phyloP scores from a whole-genome alignment of 2,329 filamentous ascomycete genomes.

The Cladophialophora carrionii region DNA sequence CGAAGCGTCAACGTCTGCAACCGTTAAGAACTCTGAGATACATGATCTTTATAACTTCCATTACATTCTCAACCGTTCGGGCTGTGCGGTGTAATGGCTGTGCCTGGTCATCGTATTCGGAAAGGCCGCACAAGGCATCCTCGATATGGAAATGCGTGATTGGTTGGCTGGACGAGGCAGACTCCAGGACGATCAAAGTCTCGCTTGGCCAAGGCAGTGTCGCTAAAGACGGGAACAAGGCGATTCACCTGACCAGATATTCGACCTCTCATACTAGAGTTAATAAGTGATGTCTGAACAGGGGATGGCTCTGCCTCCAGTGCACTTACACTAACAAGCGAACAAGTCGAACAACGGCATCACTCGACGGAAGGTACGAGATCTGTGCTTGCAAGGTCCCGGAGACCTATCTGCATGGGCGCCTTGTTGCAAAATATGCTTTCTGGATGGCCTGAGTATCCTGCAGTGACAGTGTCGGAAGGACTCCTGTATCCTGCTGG shows the following conservation, averaged over 20 bases:
- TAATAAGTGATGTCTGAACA: neutral
- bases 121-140: neutral
- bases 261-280: neutral
- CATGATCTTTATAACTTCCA: neutral
- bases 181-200: neutral
- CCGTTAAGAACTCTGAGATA: neutral
- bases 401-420: neutral
- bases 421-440: neutral
- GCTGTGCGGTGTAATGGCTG: neutral
- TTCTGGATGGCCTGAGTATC: neutral
- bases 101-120: constrained; percentile 4
- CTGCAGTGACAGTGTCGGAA: neutral
- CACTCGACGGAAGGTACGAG: neutral
- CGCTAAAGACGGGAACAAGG: neutral
- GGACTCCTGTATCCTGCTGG: neutral
- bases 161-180: neutral
- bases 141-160: neutral
- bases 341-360: neutral
- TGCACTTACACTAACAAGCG: neutral
- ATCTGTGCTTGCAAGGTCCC: neutral
- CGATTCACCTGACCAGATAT: neutral
- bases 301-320: neutral
- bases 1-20: neutral
- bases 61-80: neutral
- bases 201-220: neutral